A percentile compares a stretch with the other conserved stretches of the same genome.
phyloP scores from a whole-genome alignment of 75 land plant species.

The Picea sitchensis region DNA sequence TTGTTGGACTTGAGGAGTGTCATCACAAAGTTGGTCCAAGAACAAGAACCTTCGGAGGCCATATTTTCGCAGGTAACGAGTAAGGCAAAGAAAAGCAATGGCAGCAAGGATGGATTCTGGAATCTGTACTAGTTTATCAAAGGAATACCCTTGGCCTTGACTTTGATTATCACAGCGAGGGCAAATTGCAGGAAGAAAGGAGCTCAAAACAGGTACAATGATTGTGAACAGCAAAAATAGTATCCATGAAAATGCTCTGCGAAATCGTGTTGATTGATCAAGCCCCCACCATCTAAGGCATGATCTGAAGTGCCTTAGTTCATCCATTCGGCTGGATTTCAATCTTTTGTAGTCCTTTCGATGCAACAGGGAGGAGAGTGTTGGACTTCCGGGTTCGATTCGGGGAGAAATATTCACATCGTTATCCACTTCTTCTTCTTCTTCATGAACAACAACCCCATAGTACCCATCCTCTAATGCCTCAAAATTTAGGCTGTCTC shows the following conservation, averaged over 20 bases:
- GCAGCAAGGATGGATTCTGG: constrained; percentile 59
- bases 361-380: neutral
- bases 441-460: too few relatives aligned
- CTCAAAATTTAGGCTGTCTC: too few relatives aligned
- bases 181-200: constrained; percentile 51
- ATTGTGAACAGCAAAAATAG: constrained; percentile 54
- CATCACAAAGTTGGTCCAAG: constrained; percentile 46
- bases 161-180: constrained; percentile 28
- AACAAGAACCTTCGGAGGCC: constrained; percentile 60
- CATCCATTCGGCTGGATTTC: constrained; percentile 33
- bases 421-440: too few relatives aligned
- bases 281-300: constrained; percentile 58
- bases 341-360: neutral
- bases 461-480: too few relatives aligned
- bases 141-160: constrained; percentile 38
- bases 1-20: constrained; percentile 33
- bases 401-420: neutral
- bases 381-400: too few relatives aligned
- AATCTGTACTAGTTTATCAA: constrained; percentile 42
- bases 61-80: constrained; percentile 35
- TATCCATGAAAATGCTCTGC: constrained; percentile 53
- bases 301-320: constrained; percentile 48
- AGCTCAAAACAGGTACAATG: constrained; percentile 43
- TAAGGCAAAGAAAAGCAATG: constrained; percentile 49
- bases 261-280: constrained; percentile 48